Percentiles rank a stretch among this genome's conserved stretches.
These are phyloP conservation scores for Heritiera littoralis DNA, from an alignment of 345 rosid genomes.

Conservation along the genomic window DNA sequence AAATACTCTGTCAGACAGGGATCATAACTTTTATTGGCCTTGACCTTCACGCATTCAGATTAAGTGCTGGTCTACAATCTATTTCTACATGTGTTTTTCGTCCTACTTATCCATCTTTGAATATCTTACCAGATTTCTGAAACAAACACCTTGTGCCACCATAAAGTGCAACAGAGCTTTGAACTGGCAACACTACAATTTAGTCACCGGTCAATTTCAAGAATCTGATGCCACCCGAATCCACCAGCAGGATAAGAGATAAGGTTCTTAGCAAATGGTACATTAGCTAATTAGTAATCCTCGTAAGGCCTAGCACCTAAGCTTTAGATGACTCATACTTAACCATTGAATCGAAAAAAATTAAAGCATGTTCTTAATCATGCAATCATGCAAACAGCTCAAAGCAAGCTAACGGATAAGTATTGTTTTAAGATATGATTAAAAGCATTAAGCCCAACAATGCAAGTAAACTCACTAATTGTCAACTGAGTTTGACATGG, in stretches of 20 bases:
- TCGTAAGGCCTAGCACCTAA: neutral
- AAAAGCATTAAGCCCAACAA: slow-evolving; percentile 8
- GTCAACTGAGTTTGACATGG: slow-evolving; percentile 23
- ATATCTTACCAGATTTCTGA: neutral
- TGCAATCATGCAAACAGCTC: neutral
- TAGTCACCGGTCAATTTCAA: neutral
- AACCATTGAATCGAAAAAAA: neutral
- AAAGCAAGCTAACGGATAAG: neutral
- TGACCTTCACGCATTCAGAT: neutral
- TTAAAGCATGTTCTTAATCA: neutral
- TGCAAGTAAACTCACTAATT: slow-evolving; percentile 12
- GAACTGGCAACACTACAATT: neutral
- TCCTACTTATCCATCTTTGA: neutral
- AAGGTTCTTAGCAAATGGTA: neutral
- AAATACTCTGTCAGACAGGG: neutral
- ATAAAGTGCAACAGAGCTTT: neutral
- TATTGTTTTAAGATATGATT: neutral
- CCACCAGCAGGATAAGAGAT: neutral
- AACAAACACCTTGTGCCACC: neutral
- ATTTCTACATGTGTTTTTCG: neutral
- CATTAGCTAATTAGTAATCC: neutral
- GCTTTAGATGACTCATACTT: neutral
- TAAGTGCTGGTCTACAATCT: neutral
- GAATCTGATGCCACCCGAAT: slow-evolving; percentile 3
- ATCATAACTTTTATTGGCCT: slow-evolving; percentile 1